A percentile compares a stretch with the other conserved stretches of the same genome.
These are phyloP conservation scores for Tuber magnatum DNA, from an alignment of 495 filamentous ascomycete species.

Conservation along the genomic window DNA sequence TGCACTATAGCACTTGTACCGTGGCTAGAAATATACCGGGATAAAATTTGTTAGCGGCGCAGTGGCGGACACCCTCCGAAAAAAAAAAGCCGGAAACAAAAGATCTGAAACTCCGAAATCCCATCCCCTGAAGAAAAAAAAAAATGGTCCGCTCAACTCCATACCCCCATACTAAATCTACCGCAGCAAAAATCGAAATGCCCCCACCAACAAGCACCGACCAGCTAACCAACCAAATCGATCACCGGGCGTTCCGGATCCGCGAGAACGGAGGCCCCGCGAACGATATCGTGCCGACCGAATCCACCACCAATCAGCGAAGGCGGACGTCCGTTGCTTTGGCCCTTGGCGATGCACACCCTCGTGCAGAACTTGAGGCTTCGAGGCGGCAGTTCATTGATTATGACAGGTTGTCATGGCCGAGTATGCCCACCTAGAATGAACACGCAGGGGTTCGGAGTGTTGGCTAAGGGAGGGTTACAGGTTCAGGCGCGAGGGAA, in stretches of 20 bases:
- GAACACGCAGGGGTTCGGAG: background rate
- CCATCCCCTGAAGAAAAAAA: background rate
- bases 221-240: background rate
- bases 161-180: background rate
- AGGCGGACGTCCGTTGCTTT: background rate
- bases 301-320: background rate
- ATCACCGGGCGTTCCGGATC: background rate
- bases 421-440: slow-evolving; percentile 46
- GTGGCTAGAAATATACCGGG: background rate
- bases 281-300: background rate
- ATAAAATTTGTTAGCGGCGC: background rate
- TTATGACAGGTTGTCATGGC: slow-evolving; percentile 67
- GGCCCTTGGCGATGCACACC: background rate
- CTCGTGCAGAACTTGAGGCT: slow-evolving; percentile 13
- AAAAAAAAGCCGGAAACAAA: background rate
- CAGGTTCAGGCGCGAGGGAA: slow-evolving; percentile 71
- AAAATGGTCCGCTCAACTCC: background rate
- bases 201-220: background rate
- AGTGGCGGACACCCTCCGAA: background rate
- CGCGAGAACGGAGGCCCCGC: background rate
- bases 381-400: slow-evolving; percentile 55
- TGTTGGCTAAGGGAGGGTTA: slow-evolving; percentile 3
- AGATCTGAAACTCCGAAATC: background rate
- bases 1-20: too few relatives aligned
- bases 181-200: background rate